These are phyloP conservation scores for Salvia hispanica DNA, from an alignment of 257 asterid species.

Conservation along the genomic window DNA sequence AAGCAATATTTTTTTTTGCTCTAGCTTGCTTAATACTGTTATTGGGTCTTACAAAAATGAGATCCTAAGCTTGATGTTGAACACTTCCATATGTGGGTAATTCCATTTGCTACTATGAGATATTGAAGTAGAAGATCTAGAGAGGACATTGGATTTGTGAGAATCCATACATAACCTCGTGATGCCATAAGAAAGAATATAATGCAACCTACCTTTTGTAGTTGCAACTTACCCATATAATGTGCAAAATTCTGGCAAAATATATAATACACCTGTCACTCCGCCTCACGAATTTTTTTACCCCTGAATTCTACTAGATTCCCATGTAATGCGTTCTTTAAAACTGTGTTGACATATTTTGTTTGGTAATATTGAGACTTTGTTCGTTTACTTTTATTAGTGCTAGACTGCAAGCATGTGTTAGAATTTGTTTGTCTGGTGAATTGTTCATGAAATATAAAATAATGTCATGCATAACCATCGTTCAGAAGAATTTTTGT, in stretches of 20 bases:
- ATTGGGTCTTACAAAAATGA: background rate
- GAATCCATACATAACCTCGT: background rate
- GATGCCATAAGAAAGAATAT: background rate
- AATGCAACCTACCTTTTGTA: background rate
- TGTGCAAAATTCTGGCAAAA: background rate
- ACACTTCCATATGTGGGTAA: background rate
- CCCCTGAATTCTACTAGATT: background rate
- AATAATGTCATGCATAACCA: no score
- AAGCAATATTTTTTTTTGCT: background rate
- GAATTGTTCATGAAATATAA: background rate
- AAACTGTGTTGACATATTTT: background rate
- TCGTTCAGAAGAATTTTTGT: no score
- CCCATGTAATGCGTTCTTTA: background rate
- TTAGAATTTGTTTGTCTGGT: background rate
- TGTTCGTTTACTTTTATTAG: background rate
- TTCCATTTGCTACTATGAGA: background rate
- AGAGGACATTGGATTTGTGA: background rate
- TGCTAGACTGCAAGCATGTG: background rate
- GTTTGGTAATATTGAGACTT: background rate
- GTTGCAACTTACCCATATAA: background rate
- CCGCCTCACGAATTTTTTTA: background rate
- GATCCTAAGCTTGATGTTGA: constrained; percentile 13
- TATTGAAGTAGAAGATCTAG: background rate
- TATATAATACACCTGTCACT: background rate
- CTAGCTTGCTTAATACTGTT: no score